phyloP scores from a whole-genome alignment of 2,329 filamentous ascomycete genomes.

The Fusarium nurragi region DNA sequence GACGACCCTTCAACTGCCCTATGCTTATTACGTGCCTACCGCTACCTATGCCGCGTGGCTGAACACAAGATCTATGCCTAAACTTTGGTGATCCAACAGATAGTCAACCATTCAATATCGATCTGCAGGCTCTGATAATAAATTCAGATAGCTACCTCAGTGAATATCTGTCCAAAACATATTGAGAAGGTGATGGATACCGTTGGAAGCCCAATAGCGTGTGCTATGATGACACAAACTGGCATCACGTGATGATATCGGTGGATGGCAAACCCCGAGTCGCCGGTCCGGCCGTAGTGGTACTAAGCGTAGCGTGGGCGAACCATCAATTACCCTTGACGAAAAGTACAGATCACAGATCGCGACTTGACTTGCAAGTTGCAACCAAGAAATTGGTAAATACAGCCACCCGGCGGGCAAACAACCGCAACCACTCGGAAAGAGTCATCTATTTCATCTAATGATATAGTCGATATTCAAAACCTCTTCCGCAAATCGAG shows the following conservation, averaged over 20 bases:
- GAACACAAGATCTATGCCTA: too few species aligned
- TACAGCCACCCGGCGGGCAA: slow-evolving; percentile 22
- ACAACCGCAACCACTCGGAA: slow-evolving; percentile 11
- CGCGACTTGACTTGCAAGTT: slow-evolving; percentile 41
- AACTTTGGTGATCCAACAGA: too few species aligned
- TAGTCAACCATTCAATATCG: background rate
- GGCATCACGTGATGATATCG: slow-evolving; percentile 29
- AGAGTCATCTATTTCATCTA: background rate
- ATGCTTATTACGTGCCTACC: too few species aligned
- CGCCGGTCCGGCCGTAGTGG: slow-evolving; percentile 12
- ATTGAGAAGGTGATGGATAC: slow-evolving; percentile 24
- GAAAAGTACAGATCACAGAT: slow-evolving; percentile 48
- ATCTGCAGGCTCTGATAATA: background rate
- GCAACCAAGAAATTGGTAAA: slow-evolving; percentile 34
- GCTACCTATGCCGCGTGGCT: too few species aligned
- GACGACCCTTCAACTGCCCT: background rate
- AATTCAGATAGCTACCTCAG: background rate
- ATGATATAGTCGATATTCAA: slow-evolving; percentile 5
- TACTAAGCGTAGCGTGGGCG: slow-evolving; percentile 21
- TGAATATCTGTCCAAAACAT: background rate
- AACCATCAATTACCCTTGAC: slow-evolving; percentile 32
- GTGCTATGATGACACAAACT: background rate
- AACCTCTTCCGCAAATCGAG: slow-evolving; percentile 8
- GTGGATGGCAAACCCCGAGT: slow-evolving; percentile 32
- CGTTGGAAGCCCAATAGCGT: slow-evolving; percentile 12